Evolutionary conservation across 495 filamentous ascomycete genomes (phyloP), one percentile per base, ranked within the genome.

Genomic region (Hyaloscypha finlandica): DNA sequence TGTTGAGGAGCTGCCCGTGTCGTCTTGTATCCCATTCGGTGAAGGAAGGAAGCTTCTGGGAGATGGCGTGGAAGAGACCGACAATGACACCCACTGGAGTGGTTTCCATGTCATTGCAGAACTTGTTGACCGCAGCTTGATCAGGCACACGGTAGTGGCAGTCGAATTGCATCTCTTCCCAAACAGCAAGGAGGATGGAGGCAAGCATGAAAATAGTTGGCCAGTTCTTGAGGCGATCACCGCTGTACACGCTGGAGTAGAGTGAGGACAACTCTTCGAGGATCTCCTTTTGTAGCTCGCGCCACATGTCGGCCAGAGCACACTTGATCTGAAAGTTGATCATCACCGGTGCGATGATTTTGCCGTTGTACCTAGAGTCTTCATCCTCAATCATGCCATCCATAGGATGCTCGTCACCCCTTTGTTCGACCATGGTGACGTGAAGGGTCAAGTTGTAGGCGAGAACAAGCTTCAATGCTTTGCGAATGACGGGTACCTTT

Each of bases 271-370:
- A 86, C 81, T 97, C 93, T 79, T 96, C 93, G 14, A 97, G 81
- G 54, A 97, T 89, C 68, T 97, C 93, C 80, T 96, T 96, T 77
- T 96, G 92, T 53, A 97, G 81, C 76, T 96, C 93, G 67, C 93
- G 92, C 93, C 93, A 97, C 91, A 96, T 93, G 72, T 92, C 91
- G 35, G 92, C 93, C 82, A 97, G 88, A 57, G 93, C 93, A 74
- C 88, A 92, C 84, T 97, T 97, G 79, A 97, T 90, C 80, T 97
- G 92, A 86, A 97, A 97, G 81, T 97, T 97, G 86, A 97, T 94
- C 93, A 97, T 95, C 68, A 97, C 92, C 3, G 93, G 93, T 19
- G 93, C 93, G 70, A 95, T 85, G 31, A 87, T 93, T 84, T 94
- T 93, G 74, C 93, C 93, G 65, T 81, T 84, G 84, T 89, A 96